These are phyloP conservation scores for Caryopteris hybrid DNA, from an alignment of 305 asterid species.

Conservation along the genomic window DNA sequence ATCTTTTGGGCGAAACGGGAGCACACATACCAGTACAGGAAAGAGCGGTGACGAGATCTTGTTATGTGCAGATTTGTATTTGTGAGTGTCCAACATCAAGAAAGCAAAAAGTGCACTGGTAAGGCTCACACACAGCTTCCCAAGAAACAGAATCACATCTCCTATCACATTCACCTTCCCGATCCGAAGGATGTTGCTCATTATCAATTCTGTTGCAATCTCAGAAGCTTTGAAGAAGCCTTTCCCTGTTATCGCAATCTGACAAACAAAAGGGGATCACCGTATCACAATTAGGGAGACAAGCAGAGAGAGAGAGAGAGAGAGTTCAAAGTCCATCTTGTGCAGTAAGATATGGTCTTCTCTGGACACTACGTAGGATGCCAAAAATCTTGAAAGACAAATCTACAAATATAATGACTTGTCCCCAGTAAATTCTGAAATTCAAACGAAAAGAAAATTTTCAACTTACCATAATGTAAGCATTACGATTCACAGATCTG, in stretches of 20 bases:
- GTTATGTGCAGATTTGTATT: conserved; percentile 70
- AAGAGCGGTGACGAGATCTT: conserved; percentile 90
- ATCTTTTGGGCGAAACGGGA: too few species aligned
- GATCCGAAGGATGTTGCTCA: conserved; percentile 82
- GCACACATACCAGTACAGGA: conserved; percentile 93
- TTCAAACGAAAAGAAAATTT: too few species aligned
- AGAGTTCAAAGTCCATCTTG: too few species aligned
- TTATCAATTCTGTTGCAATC: conserved; percentile 89
- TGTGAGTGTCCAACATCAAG: conserved; percentile 85
- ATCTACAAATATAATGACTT: too few species aligned
- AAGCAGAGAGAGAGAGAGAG: too few species aligned
- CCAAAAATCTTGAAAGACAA: too few species aligned
- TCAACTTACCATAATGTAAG: conserved; percentile 78
- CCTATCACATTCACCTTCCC: conserved; percentile 95
- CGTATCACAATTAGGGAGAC: too few species aligned
- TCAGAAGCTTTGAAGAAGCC: conserved; percentile 85
- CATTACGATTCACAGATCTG: conserved; percentile 90
- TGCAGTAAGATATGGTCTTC: too few species aligned
- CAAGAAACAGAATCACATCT: conserved; percentile 88
- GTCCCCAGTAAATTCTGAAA: too few species aligned
- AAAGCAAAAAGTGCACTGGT: conserved; percentile 82
- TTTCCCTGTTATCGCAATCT: conserved; percentile 97
- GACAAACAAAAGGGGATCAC: too few species aligned
- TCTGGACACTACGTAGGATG: too few species aligned
- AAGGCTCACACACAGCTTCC: conserved; percentile 98